These are phyloP conservation scores for Saraca asoca DNA, from an alignment of 331 rosid genomes.

Conservation along the genomic window DNA sequence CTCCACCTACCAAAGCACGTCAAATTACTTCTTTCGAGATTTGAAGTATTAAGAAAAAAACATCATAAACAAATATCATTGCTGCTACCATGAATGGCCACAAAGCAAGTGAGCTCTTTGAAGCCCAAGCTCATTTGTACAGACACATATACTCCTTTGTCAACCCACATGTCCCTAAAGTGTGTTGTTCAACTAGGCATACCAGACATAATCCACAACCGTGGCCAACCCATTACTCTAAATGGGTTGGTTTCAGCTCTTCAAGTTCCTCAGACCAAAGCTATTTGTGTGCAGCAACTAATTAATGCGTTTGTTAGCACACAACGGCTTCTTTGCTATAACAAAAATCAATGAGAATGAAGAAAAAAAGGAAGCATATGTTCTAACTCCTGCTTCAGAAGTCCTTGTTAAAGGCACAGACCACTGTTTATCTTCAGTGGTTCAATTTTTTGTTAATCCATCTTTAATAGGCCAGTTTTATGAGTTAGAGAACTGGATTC, in stretches of 20 bases:
- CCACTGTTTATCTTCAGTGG: constrained; percentile 1
- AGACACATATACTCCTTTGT: not conserved
- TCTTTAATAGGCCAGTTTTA: not conserved
- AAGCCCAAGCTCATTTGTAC: not conserved
- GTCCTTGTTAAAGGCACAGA: constrained; percentile 21
- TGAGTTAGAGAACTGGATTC: constrained; percentile 33
- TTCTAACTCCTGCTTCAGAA: constrained; percentile 6
- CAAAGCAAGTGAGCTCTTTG: not conserved
- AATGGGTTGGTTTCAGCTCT: not conserved
- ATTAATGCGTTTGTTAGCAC: not conserved
- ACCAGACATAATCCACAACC: not conserved
- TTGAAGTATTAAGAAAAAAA: too few relatives aligned
- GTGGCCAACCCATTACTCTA: not conserved
- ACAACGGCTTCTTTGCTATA: not conserved
- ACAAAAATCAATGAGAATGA: not conserved
- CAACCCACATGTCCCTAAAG: not conserved
- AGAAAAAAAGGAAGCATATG: not conserved
- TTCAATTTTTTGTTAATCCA: not conserved
- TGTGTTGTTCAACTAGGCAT: not conserved
- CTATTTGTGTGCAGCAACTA: not conserved
- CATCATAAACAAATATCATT: too few relatives aligned
- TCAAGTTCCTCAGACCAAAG: not conserved
- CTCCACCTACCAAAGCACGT: too few relatives aligned
- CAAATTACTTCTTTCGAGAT: too few relatives aligned
- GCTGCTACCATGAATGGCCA: too few relatives aligned